Evolutionary conservation across 352 stramenopile genomes (phyloP).

Genomic region (Pythium sp.): DNA sequence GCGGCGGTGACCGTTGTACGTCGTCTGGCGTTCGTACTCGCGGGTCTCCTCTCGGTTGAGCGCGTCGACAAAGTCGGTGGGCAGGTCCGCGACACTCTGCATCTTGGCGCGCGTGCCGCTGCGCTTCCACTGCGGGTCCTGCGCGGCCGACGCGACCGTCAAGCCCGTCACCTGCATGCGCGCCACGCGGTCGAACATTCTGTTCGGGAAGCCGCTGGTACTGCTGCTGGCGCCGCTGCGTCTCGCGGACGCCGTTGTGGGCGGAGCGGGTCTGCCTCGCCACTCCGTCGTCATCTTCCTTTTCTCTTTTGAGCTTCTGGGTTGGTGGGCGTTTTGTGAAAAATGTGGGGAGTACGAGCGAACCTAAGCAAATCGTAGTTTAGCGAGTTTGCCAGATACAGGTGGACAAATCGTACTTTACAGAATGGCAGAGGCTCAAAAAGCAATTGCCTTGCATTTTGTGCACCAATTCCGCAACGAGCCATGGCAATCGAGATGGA

Average conservation of each 20-base stretch:
- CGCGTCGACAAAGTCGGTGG: slow-evolving; percentile 37
- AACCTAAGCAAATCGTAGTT: not conserved
- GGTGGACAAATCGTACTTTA: not conserved
- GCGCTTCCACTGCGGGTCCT: slow-evolving; percentile 35
- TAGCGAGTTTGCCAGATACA: not conserved
- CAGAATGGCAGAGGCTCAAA: not conserved
- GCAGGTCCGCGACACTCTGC: slow-evolving; percentile 58
- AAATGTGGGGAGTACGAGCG: not conserved
- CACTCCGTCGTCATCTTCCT: slow-evolving; percentile 2
- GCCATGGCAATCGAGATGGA: slow-evolving; percentile 37
- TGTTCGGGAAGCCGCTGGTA: slow-evolving; percentile 8
- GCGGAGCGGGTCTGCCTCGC: slow-evolving; percentile 6
- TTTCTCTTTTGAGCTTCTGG: not conserved
- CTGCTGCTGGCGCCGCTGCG: not conserved
- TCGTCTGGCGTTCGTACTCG: slow-evolving; percentile 39
- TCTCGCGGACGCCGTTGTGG: slow-evolving; percentile 6
- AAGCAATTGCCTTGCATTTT: not conserved
- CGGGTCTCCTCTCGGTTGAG: slow-evolving; percentile 44
- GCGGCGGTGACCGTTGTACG: slow-evolving; percentile 47
- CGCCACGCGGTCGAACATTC: slow-evolving; percentile 49
- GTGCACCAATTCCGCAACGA: slow-evolving; percentile 6
- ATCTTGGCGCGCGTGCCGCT: slow-evolving; percentile 31
- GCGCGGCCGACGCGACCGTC: slow-evolving; percentile 10
- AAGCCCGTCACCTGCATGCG: slow-evolving; percentile 66
- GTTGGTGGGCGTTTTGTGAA: slow-evolving; percentile 5